phyloP scores from a whole-genome alignment of 1,284 basidiomycete species.

The Sanghuangporus sanghuang region DNA sequence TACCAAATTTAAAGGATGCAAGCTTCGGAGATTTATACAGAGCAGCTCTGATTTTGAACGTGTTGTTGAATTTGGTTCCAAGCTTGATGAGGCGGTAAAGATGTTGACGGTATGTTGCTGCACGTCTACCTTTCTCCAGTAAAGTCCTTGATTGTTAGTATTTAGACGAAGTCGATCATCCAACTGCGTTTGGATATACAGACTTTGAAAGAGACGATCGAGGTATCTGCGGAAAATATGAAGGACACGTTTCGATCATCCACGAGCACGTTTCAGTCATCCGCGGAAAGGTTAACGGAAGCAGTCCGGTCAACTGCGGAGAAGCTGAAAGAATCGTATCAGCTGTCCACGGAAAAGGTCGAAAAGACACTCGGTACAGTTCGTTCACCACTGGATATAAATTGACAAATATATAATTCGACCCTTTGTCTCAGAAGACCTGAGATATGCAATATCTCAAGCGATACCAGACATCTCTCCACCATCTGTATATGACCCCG shows the following conservation, averaged over 20 bases:
- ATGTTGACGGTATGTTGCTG: not conserved
- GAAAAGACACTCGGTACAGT: not conserved
- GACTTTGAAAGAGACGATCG: not conserved
- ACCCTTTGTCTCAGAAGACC: not conserved
- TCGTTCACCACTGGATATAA: not conserved
- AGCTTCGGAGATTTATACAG: not conserved
- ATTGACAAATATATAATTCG: not conserved
- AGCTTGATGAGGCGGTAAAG: not conserved
- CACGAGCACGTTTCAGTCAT: not conserved
- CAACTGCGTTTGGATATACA: not conserved
- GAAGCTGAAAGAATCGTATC: not conserved
- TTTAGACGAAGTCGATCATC: not conserved
- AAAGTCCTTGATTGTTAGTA: not conserved
- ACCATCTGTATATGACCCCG: too few species aligned
- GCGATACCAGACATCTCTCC: too few species aligned
- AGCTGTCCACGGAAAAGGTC: not conserved
- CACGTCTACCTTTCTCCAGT: not conserved
- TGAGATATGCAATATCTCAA: too few species aligned
- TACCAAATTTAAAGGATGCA: not conserved
- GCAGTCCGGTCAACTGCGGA: not conserved
- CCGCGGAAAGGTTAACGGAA: not conserved
- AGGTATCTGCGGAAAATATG: not conserved
- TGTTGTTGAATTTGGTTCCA: not conserved
- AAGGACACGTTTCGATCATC: not conserved
- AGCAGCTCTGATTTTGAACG: not conserved